These are phyloP conservation scores for Aspergillus pseudoterreus DNA, from an alignment of 2,329 filamentous ascomycete genomes.

Conservation along the genomic window DNA sequence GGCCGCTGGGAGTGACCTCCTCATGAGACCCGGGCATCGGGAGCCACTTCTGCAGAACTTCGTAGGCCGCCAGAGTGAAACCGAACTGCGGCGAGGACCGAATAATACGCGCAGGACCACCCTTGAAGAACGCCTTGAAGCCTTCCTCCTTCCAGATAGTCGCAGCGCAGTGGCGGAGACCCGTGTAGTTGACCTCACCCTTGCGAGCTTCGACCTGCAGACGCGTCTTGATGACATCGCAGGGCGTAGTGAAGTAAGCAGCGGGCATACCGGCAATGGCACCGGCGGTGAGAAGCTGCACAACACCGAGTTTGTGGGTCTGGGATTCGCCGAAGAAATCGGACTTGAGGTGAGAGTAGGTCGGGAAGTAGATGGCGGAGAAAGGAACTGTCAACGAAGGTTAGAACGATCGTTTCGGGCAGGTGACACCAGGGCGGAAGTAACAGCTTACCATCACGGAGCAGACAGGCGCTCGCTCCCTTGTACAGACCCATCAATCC, in stretches of 20 bases:
- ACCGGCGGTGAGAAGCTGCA: conserved; percentile 90
- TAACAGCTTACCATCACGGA: conserved; percentile 63
- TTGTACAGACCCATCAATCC: conserved; percentile 95
- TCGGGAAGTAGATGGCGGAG: conserved; percentile 97
- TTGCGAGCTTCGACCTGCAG: conserved; percentile 96
- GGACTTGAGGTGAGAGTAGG: conserved; percentile 89
- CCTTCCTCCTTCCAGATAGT: conserved; percentile 89
- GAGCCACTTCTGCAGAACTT: conserved; percentile 76
- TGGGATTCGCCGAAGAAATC: conserved; percentile 88
- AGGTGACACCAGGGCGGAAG: conserved; percentile 12
- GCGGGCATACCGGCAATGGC: conserved; percentile 91
- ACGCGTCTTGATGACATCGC: conserved; percentile 98
- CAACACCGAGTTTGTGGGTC: conserved; percentile 80
- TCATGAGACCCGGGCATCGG: conserved; percentile 68
- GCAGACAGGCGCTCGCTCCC: conserved; percentile 86
- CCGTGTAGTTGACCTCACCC: conserved; percentile 84
- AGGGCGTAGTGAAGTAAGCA: conserved; percentile 92
- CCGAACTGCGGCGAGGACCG: conserved; percentile 96
- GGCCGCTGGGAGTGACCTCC: conserved; percentile 55
- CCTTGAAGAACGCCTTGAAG: conserved; percentile 97
- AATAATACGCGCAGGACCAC: conserved; percentile 89
- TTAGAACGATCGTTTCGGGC: background rate
- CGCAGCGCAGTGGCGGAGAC: conserved; percentile 76
- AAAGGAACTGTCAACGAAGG: conserved; percentile 65
- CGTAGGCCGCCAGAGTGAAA: conserved; percentile 93